Base-by-base conservation (phyloP, 306 rosid species). In the Pyrus communis region DNA sequence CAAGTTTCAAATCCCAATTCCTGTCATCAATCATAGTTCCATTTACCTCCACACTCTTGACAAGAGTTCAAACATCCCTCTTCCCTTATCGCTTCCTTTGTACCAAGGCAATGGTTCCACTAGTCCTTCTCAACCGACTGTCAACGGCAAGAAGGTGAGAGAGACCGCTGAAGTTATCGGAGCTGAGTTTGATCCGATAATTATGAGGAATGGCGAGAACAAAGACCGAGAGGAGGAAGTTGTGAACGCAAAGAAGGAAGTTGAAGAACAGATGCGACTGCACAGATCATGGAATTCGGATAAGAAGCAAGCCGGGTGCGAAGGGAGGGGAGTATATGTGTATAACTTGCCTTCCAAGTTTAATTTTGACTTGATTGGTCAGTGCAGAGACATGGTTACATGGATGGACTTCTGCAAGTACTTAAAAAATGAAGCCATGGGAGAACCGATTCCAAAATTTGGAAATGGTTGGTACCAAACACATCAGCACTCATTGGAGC, bases 291-390 rank as follows among this genome's bases (percentile, higher is more conserved):
- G 93, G 97, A 83, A 66, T 21, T 83, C 89, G 38, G 74, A 77
- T 4, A 84, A 63, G 75, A 83, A 69, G 62, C 49, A 55, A 42
- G 79, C 67, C 60, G 72, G 57, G 68, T 91, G 97, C 45, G 86
- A 82, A 33, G 88, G 87, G 19, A 64, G 71, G 67, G 97, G 93
- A 46, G 75, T 91, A 21, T 89, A 80, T 77, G 93, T 91, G 28
- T 89, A 87, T 82, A 91, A 91, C 71, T 82, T 91, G 80, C 94
- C 97, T 62, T 80, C 94, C 13, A 87, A 86, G 86, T 91, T 91
- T 75, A 89, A 91, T 28, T 85, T 83, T 71, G 94, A 89, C 82
- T 82, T 91, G 83, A 81, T 91, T 60, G 92, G 88, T 78, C 94
- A 87, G 59, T 89, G 93, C 60, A 45, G 27, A 18, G 89, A 89